phyloP scores from a whole-genome alignment of 192 early-diverging fungal genomes.

The Coemansia sp. region DNA sequence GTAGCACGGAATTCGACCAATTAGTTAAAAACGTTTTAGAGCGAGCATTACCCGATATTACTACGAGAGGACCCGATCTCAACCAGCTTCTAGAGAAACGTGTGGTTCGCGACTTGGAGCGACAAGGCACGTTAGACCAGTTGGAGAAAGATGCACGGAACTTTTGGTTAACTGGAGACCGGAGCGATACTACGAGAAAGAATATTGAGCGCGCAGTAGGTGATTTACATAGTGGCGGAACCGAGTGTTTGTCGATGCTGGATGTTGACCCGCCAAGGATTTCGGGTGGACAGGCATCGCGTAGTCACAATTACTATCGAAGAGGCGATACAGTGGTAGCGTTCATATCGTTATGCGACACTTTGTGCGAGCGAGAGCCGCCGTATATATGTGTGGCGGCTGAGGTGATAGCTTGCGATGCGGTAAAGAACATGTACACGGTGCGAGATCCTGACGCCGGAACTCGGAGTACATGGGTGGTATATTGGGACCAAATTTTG shows the following conservation, averaged over 20 bases:
- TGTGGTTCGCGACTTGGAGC: conserved; percentile 21
- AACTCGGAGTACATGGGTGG: conserved; percentile 34
- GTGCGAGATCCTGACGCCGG: conserved; percentile 29
- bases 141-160: conserved; percentile 43
- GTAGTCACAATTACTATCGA: conserved; percentile 43
- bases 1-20: conserved; percentile 27
- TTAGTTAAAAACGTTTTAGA: conserved; percentile 14
- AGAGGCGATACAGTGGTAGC: conserved; percentile 44
- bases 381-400: conserved; percentile 33
- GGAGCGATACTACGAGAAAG: not conserved
- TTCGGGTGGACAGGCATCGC: not conserved
- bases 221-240: not conserved
- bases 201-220: conserved; percentile 13
- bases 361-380: conserved; percentile 9
- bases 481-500: conserved; percentile 51
- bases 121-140: conserved; percentile 23
- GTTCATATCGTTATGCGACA: conserved; percentile 25
- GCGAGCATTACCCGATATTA: conserved; percentile 12
- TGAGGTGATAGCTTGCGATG: conserved; percentile 37
- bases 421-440: conserved; percentile 35
- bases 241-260: conserved; percentile 3
- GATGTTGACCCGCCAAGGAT: conserved; percentile 43
- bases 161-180: conserved; percentile 24
- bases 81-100: conserved; percentile 16
- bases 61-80: not conserved